Conservation (phyloP, 2,329 filamentous ascomycete species). For the Fusarium solani-melongenae region DNA sequence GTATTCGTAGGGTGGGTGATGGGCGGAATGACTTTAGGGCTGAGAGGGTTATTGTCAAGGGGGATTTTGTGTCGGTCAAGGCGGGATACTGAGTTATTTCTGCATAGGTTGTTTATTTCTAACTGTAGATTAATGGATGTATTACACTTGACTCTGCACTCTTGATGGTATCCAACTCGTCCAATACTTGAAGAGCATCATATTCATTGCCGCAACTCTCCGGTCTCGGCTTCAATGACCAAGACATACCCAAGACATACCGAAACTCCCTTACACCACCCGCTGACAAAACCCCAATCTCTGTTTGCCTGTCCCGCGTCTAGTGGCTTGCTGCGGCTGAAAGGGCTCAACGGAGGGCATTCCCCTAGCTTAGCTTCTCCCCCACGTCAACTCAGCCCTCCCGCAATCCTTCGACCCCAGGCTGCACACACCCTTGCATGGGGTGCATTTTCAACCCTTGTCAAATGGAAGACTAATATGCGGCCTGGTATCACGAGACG, state of each 20-base stretch:
- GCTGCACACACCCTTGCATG: neutral
- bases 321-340: neutral
- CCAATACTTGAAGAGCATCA: neutral
- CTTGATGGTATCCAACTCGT: neutral
- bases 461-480: neutral
- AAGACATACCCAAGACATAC: neutral
- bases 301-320: neutral
- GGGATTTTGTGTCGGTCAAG: conserved; percentile 15
- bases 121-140: neutral
- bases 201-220: neutral
- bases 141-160: neutral
- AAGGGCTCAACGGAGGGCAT: neutral
- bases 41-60: conserved; percentile 15
- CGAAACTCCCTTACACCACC: neutral
- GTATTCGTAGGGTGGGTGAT: conserved; percentile 21
- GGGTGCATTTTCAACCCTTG: neutral
- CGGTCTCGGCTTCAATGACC: neutral
- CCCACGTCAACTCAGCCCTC: neutral
- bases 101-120: neutral
- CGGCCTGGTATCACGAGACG: neutral
- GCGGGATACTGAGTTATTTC: neutral
- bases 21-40: conserved; percentile 17
- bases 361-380: neutral
- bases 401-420: neutral
- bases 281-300: neutral